Conservation (phyloP, 2,329 filamentous ascomycete species). For the Neobulgaria alba region DNA sequence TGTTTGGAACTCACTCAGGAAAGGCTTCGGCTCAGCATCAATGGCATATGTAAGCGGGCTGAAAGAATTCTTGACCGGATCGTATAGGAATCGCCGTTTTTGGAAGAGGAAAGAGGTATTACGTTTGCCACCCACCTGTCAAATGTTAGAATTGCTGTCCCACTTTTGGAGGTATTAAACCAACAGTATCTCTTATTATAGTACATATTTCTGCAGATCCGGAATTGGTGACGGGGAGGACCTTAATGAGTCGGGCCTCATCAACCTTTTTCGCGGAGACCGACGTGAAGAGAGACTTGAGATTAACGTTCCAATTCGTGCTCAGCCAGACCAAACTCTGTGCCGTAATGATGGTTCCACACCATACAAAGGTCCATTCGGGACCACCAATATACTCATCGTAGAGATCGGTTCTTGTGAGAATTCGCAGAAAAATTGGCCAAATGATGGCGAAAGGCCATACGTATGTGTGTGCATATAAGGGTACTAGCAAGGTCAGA, state of each 20-base stretch:
- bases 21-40: conserved; percentile 76
- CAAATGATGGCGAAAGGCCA: conserved; percentile 91
- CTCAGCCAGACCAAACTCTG: conserved; percentile 90
- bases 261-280: conserved; percentile 60
- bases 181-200: conserved; percentile 64
- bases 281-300: conserved; percentile 75
- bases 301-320: conserved; percentile 94
- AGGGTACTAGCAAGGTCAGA: conserved; percentile 41
- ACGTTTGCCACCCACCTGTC: conserved; percentile 59
- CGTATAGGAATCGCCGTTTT: conserved; percentile 91
- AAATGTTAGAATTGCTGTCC: conserved; percentile 15
- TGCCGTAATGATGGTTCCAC: conserved; percentile 74
- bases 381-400: conserved; percentile 84
- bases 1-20: conserved; percentile 68
- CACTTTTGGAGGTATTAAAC: conserved; percentile 7
- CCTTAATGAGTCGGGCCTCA: conserved; percentile 80
- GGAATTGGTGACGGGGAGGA: conserved; percentile 83
- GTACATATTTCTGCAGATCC: conserved; percentile 82
- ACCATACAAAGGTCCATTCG: conserved; percentile 98
- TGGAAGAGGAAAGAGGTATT: conserved; percentile 91
- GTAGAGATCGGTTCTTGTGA: conserved; percentile 75
- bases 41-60: conserved; percentile 74
- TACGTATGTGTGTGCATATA: conserved; percentile 77
- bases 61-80: conserved; percentile 64
- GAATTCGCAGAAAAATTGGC: conserved; percentile 85